Base-by-base conservation (phyloP, 106 monocot genomes). In the Chionographis japonica region DNA sequence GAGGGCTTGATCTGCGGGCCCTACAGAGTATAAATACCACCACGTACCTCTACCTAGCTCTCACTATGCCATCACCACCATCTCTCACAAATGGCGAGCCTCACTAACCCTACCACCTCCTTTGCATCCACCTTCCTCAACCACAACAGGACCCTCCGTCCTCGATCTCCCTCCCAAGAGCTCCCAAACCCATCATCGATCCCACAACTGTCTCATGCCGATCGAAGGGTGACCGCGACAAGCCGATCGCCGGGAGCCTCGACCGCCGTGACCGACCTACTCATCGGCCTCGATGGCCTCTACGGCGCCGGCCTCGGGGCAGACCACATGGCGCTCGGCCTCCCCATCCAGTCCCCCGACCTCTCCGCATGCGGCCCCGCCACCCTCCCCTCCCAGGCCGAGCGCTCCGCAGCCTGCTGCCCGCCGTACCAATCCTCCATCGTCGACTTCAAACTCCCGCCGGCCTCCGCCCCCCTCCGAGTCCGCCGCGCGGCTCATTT, bases 401-500 rank as follows among this genome's bases (percentile, higher is more conserved):
- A 9, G n/a, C 12, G 11, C 8, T 20, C 76, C 0, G 12, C 55
- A 10, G 35, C 43, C 50, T 78, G 78, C 59, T 78, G 74, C 55
- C 68, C 73, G 12, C 72, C 82, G 2, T 52, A n/a, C 38, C 54
- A 27, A 17, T 38, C 65, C 58, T 19, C 49, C 50, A 69, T 69
- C 51, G 63, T 73, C 12, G 82, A 83, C 61, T 83, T 74, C 64
- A 10, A 58, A 35, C 74, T 64, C 41, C 73, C 81, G 8, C 17
- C 69, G 5, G 16, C 35, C 8, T 61, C 60, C 6, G 37, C 46
- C 12, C 82, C 82, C 20, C 68, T 81, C 40, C 80, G 81, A 11
- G 76, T 81, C 49, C 81, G 88, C 3, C 81, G 57, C 12, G 67
- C 85, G 2, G 85, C 73, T 0, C 88, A 89, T 37, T 38, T 56